A percentile compares a stretch with the other conserved stretches of the same genome.
Conservation (phyloP, 1,139 yeast species). For the Suhomyces guaymorum region DNA sequence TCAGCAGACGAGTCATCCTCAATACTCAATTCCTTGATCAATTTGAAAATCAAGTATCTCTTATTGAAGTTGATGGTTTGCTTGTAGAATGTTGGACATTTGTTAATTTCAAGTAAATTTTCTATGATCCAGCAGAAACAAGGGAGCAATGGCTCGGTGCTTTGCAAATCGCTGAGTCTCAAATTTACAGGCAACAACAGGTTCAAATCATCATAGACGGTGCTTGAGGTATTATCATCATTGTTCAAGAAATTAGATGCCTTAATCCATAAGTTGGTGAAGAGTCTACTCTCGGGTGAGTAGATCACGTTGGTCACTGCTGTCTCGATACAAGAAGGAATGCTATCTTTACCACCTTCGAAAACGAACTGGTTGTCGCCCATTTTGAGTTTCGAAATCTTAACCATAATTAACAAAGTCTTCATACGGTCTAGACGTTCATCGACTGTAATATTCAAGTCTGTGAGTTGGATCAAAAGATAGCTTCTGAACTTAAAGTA, state of each 20-base stretch:
- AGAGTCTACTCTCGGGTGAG: slow-evolving; percentile 77
- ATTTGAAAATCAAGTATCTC: slow-evolving; percentile 43
- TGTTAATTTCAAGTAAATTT: slow-evolving; percentile 40
- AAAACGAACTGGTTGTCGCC: slow-evolving; percentile 58
- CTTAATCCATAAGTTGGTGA: slow-evolving; percentile 63
- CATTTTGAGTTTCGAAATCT: slow-evolving; percentile 72
- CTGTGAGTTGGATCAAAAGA: slow-evolving; percentile 66
- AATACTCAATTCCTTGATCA: slow-evolving; percentile 43
- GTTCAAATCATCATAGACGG: slow-evolving; percentile 31
- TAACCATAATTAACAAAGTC: slow-evolving; percentile 65
- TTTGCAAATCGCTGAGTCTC: slow-evolving; percentile 29
- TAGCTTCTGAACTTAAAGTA: slow-evolving; percentile 69
- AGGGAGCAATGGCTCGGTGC: slow-evolving; percentile 54
- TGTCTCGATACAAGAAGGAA: slow-evolving; percentile 86
- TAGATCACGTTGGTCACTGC: slow-evolving; percentile 75
- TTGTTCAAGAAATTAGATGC: slow-evolving; percentile 41
- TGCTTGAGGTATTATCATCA: slow-evolving; percentile 22
- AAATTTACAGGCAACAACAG: slow-evolving; percentile 39
- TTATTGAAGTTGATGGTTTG: slow-evolving; percentile 43
- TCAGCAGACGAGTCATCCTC: slow-evolving; percentile 32
- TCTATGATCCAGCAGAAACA: slow-evolving; percentile 74
- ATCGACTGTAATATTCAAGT: slow-evolving; percentile 52
- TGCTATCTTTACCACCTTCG: slow-evolving; percentile 44
- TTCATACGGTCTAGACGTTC: slow-evolving; percentile 73
- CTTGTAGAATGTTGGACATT: slow-evolving; percentile 36